A percentile compares a stretch with the other conserved stretches of the same genome.
phyloP scores from a whole-genome alignment of 2,329 filamentous ascomycete genomes.

The Hypoxylon sp. region DNA sequence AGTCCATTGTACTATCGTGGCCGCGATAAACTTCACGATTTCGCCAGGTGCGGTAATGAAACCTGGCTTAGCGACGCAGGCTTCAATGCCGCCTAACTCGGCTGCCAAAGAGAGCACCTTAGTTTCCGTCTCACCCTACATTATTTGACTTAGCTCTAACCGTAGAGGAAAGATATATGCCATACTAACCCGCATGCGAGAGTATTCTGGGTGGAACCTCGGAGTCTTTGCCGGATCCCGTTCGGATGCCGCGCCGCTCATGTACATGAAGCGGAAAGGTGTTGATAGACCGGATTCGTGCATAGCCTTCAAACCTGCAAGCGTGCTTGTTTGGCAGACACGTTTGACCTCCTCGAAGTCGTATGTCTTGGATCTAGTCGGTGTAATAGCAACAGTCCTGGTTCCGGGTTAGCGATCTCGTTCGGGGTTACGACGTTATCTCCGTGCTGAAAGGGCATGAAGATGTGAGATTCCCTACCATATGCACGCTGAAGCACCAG shows the following conservation, averaged over 20 bases:
- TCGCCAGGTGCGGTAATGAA: constrained; percentile 54
- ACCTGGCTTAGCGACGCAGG: constrained; percentile 58
- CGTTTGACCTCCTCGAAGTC: constrained; percentile 44
- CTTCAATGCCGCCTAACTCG: constrained; percentile 56
- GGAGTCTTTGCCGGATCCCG: constrained; percentile 61
- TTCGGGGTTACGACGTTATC: constrained; percentile 9
- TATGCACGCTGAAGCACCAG: constrained; percentile 57
- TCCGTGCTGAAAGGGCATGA: not conserved
- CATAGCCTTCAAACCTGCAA: constrained; percentile 48
- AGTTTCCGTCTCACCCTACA: constrained; percentile 61
- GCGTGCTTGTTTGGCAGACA: constrained; percentile 44
- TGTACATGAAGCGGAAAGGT: constrained; percentile 53
- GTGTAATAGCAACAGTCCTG: constrained; percentile 50
- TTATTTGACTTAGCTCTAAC: not conserved
- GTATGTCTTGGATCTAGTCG: constrained; percentile 37
- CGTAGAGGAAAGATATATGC: not conserved
- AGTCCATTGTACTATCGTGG: constrained; percentile 37
- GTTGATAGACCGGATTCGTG: constrained; percentile 44
- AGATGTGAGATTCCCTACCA: constrained; percentile 31
- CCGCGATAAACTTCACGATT: constrained; percentile 40
- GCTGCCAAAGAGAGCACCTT: constrained; percentile 57
- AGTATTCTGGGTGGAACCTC: constrained; percentile 56
- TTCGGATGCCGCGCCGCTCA: constrained; percentile 60
- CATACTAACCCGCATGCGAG: constrained; percentile 59
- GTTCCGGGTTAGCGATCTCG: constrained; percentile 15